These are phyloP conservation scores for Cordyceps cateniannulata DNA, from an alignment of 2,329 filamentous ascomycete genomes.

Conservation along the genomic window DNA sequence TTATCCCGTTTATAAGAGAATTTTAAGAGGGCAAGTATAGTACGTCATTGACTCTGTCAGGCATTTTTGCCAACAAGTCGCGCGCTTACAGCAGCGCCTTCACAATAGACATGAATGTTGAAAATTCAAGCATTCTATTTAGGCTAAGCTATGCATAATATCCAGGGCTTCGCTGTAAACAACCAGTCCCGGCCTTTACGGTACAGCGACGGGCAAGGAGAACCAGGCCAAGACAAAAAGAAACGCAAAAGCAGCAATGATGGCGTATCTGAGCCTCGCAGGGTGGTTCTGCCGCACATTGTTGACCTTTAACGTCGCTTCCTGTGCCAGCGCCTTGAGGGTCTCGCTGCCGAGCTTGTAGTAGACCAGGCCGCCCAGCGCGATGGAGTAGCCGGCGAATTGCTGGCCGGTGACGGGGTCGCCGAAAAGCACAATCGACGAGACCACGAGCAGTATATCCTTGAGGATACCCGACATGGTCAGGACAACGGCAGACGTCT, in stretches of 20 bases:
- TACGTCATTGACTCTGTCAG: too few relatives aligned
- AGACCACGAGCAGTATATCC: slow-evolving; percentile 74
- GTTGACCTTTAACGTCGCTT: background rate
- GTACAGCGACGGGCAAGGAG: background rate
- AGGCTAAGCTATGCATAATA: too few relatives aligned
- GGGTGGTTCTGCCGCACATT: background rate
- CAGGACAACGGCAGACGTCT: slow-evolving; percentile 75
- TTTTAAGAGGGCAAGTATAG: too few relatives aligned
- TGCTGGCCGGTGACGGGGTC: slow-evolving; percentile 69
- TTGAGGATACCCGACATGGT: slow-evolving; percentile 84
- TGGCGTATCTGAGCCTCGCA: background rate
- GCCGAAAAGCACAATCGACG: slow-evolving; percentile 76
- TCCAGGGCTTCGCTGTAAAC: too few relatives aligned
- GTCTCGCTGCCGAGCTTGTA: slow-evolving; percentile 64
- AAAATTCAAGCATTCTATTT: too few relatives aligned
- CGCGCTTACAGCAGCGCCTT: too few relatives aligned
- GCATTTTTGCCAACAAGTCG: too few relatives aligned
- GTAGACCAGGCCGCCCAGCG: slow-evolving; percentile 68
- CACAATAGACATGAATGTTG: too few relatives aligned
- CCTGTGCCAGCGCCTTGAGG: background rate
- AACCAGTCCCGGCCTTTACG: background rate
- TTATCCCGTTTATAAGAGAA: too few relatives aligned
- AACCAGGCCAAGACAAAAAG: background rate
- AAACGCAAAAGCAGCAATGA: background rate
- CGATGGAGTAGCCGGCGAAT: slow-evolving; percentile 78